Evolutionary conservation across 257 asterid species (phyloP).

Genomic region (Petrea volubilis): DNA sequence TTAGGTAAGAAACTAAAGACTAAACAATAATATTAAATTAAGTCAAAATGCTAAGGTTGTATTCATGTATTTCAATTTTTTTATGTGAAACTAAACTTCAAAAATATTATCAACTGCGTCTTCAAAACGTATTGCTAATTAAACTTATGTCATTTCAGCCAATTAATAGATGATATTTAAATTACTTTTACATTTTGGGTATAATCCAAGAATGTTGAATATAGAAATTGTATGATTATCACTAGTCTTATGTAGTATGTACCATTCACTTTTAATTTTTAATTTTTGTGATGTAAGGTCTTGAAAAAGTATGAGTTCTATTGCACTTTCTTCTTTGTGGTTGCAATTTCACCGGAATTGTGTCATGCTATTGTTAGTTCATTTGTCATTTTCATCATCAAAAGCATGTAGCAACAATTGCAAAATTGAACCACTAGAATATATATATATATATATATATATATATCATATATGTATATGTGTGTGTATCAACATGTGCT

Average conservation of each 20-base stretch:
- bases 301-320: background rate
- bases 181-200: too few species aligned
- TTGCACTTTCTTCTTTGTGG: background rate
- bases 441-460: background rate
- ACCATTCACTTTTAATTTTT: background rate
- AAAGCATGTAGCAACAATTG: conserved; percentile 20
- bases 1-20: conserved; percentile 27
- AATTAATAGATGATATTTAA: background rate
- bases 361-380: background rate
- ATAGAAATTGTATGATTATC: too few species aligned
- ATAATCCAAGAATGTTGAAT: too few species aligned
- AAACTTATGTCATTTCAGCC: background rate
- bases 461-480: too few species aligned
- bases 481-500: too few species aligned
- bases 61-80: background rate
- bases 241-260: too few species aligned
- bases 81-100: conserved; percentile 4
- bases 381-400: background rate
- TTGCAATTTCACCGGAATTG: background rate
- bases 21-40: background rate
- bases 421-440: background rate
- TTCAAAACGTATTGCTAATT: too few species aligned
- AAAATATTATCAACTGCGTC: background rate
- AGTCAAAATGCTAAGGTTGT: conserved; percentile 7
- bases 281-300: background rate